phyloP scores from a whole-genome alignment of 2,329 filamentous ascomycete genomes.

The Sclerotinia minor region DNA sequence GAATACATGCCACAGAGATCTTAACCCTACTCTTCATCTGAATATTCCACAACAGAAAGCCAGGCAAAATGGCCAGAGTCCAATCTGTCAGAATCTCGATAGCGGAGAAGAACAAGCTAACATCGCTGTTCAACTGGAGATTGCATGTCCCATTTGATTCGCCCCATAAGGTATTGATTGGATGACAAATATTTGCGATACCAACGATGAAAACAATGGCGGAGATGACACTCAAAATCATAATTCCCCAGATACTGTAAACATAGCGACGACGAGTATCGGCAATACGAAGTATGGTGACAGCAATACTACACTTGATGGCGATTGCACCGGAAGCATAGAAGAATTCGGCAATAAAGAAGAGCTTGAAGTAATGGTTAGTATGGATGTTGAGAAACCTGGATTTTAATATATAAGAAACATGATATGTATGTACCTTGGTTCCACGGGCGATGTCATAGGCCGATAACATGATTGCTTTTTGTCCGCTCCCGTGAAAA shows the following conservation, averaged over 20 bases:
- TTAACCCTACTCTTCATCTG: constrained; percentile 46
- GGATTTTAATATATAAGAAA: not conserved
- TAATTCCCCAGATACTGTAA: constrained; percentile 38
- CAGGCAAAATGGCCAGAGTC: constrained; percentile 45
- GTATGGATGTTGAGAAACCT: not conserved
- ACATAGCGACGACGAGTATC: constrained; percentile 38
- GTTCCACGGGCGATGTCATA: constrained; percentile 32
- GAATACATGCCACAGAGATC: constrained; percentile 40
- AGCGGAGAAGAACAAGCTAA: constrained; percentile 43
- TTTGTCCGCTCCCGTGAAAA: constrained; percentile 39
- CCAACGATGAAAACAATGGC: constrained; percentile 39
- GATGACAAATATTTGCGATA: constrained; percentile 41
- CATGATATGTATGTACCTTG: constrained; percentile 31
- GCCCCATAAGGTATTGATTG: constrained; percentile 41
- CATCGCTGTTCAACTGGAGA: constrained; percentile 38
- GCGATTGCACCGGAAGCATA: constrained; percentile 42
- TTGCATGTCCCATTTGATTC: constrained; percentile 39
- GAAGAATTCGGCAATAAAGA: constrained; percentile 45
- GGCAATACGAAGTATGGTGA: constrained; percentile 42
- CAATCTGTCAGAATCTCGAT: constrained; percentile 46
- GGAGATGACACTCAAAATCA: constrained; percentile 32
- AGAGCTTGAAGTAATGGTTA: constrained; percentile 36
- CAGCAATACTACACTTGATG: constrained; percentile 41
- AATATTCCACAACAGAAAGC: constrained; percentile 46
- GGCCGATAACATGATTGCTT: constrained; percentile 27